Evolutionary conservation across 1,284 basidiomycete species (phyloP).

Genomic region (Kalmanozyma brasiliensis): DNA sequence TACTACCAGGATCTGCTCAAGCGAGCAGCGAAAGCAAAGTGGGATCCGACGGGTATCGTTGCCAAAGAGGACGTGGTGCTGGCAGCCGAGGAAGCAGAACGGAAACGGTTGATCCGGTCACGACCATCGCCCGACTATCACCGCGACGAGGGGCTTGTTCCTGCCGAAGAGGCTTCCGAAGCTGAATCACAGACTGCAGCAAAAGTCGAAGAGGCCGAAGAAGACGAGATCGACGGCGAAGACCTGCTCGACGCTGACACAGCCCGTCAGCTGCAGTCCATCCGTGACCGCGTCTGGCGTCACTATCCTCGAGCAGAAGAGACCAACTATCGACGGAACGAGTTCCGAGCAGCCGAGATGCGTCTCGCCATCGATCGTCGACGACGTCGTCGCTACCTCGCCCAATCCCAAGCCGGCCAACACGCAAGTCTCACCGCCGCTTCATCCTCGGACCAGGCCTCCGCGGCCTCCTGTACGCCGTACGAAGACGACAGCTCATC

Average conservation of each 20-base stretch:
- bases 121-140: conserved; percentile 22
- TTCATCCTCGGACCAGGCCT: conserved; percentile 19
- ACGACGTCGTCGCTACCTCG: conserved; percentile 28
- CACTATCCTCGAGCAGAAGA: conserved; percentile 65
- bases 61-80: conserved; percentile 43
- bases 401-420: conserved; percentile 15
- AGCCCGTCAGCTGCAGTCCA: conserved; percentile 36
- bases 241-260: conserved; percentile 40
- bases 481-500: conserved; percentile 27
- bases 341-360: conserved; percentile 59
- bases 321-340: conserved; percentile 57
- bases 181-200: neutral
- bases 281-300: conserved; percentile 63
- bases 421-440: conserved; percentile 5
- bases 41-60: conserved; percentile 40
- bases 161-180: neutral
- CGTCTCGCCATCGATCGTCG: conserved; percentile 54
- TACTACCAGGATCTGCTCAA: conserved; percentile 53
- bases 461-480: conserved; percentile 43
- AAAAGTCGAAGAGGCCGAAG: conserved; percentile 8
- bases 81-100: conserved; percentile 26
- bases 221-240: conserved; percentile 36
- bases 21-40: conserved; percentile 37
- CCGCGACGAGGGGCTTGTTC: neutral
- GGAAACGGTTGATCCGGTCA: conserved; percentile 9